Evolutionary conservation across 345 rosid genomes (phyloP).

Genomic region (Laguncularia racemosa): DNA sequence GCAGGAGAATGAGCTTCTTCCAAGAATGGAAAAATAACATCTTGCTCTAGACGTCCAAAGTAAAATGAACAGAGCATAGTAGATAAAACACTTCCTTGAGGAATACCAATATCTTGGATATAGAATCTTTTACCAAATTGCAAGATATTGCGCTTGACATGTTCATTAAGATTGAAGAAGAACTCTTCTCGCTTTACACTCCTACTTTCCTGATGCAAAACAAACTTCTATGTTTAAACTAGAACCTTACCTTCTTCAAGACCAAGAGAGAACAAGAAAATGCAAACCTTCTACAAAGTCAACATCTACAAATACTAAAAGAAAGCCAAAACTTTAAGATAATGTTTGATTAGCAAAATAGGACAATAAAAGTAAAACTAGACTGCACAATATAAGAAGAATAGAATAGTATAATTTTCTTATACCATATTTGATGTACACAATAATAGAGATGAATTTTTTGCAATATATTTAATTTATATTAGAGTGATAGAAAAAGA

Average conservation of each 20-base stretch:
- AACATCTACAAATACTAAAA: too few species aligned
- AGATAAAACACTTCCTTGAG: slow-evolving; percentile 82
- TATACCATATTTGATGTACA: too few species aligned
- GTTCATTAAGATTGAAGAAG: slow-evolving; percentile 36
- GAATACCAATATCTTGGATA: slow-evolving; percentile 58
- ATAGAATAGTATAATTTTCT: too few species aligned
- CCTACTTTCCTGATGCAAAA: slow-evolving; percentile 31
- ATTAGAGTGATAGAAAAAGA: too few species aligned
- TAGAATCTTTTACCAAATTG: slow-evolving; percentile 44
- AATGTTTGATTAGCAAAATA: too few species aligned
- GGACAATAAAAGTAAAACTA: too few species aligned
- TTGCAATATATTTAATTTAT: too few species aligned
- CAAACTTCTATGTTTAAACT: not conserved
- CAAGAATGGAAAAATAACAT: slow-evolving; percentile 59
- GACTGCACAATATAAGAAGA: too few species aligned
- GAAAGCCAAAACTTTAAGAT: too few species aligned
- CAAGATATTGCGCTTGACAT: slow-evolving; percentile 53
- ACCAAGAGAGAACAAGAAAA: not conserved
- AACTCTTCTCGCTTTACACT: slow-evolving; percentile 25
- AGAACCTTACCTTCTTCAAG: not conserved
- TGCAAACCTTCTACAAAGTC: not conserved
- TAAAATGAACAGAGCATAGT: slow-evolving; percentile 71
- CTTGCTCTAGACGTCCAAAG: slow-evolving; percentile 69
- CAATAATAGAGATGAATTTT: too few species aligned
- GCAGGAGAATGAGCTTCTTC: slow-evolving; percentile 21